Conservation (phyloP, 1,284 basidiomycete genomes). For the Leccinum huronense region DNA sequence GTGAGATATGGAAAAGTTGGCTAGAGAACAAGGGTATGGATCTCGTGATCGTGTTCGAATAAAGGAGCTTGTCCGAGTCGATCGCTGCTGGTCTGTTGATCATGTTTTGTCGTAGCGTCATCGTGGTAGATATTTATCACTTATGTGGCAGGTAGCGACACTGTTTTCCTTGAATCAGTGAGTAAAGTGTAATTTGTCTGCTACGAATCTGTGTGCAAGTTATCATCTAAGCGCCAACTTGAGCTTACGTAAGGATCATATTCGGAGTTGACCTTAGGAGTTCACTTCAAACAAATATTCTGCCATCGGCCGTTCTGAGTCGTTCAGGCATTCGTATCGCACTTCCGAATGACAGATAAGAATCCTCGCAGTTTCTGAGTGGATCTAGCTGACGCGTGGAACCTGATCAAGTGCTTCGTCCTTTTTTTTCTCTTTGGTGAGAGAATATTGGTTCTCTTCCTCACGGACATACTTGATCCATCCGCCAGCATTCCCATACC, state of each 20-base stretch:
- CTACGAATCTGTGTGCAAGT: too few species aligned
- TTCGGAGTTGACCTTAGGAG: too few species aligned
- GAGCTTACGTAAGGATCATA: not conserved
- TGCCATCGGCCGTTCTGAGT: not conserved
- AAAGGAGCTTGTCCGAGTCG: slow-evolving; percentile 3
- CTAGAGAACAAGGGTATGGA: slow-evolving; percentile 29
- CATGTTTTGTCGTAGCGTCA: not conserved
- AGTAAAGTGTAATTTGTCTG: not conserved
- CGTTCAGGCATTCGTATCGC: not conserved
- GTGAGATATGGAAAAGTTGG: slow-evolving; percentile 38
- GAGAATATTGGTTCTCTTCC: not conserved
- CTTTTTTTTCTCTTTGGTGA: slow-evolving; percentile 2
- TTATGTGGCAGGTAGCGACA: not conserved
- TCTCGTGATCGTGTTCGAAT: slow-evolving; percentile 29
- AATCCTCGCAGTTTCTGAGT: not conserved
- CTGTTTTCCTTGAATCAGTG: not conserved
- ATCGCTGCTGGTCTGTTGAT: not conserved
- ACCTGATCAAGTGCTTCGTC: not conserved
- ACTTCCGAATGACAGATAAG: not conserved
- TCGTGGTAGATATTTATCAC: not conserved
- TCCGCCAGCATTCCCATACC: not conserved
- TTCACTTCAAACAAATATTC: not conserved
- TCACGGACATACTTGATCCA: not conserved
- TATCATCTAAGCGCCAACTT: too few species aligned
- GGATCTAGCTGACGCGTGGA: not conserved